Conservation (phyloP, 2,329 filamentous ascomycete genomes). For the Trichoderma sp. region DNA sequence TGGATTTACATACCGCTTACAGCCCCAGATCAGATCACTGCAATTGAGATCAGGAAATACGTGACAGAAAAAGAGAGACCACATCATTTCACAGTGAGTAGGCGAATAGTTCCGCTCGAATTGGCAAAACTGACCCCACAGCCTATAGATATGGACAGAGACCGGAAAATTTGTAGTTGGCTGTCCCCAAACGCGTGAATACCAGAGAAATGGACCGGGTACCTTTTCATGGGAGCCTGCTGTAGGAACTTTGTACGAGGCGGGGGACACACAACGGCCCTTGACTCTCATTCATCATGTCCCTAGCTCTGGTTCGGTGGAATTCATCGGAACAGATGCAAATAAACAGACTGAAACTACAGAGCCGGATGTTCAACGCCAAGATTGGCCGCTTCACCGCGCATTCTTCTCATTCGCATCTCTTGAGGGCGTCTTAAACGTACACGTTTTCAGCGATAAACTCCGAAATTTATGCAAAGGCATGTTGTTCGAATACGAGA, state of each 20-base stretch:
- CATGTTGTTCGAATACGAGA: not conserved
- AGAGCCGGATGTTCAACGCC: not conserved
- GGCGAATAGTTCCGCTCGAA: not conserved
- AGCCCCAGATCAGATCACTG: not conserved
- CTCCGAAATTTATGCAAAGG: not conserved
- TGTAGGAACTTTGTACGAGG: not conserved
- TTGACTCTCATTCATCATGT: not conserved
- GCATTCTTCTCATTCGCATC: not conserved
- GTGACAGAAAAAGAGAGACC: not conserved
- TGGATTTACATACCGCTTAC: constrained; percentile 8
- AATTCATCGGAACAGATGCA: not conserved
- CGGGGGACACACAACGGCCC: not conserved
- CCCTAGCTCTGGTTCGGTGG: not conserved
- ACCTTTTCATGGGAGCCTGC: not conserved
- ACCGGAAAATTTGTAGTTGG: not conserved
- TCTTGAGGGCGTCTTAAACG: not conserved
- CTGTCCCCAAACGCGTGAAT: not conserved
- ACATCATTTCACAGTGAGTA: not conserved
- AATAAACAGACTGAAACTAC: not conserved
- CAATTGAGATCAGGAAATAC: not conserved
- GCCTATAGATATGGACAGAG: not conserved
- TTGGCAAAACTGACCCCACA: not conserved
- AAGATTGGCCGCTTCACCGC: not conserved
- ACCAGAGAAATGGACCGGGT: too few relatives aligned
- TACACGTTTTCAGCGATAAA: not conserved